phyloP scores from a whole-genome alignment of 345 rosid genomes.

The Populus alba region DNA sequence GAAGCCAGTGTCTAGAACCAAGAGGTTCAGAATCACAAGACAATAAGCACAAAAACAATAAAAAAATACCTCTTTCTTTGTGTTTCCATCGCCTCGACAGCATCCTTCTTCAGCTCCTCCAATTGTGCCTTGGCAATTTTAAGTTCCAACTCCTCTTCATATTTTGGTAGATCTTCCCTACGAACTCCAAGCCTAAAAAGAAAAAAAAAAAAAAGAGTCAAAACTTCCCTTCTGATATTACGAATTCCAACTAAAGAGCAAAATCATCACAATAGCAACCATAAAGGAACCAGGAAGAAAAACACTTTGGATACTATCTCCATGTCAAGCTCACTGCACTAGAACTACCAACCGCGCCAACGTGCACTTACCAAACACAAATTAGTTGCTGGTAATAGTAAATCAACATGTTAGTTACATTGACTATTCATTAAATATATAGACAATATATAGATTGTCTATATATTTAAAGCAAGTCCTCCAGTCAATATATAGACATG shows the following conservation, averaged over 20 bases:
- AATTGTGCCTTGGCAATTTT: slow-evolving; percentile 83
- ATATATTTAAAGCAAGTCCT: neutral
- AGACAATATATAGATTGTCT: no score
- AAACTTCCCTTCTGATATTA: neutral
- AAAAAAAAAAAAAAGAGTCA: neutral
- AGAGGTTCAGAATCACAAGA: neutral
- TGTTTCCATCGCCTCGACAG: slow-evolving; percentile 89
- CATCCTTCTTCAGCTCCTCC: slow-evolving; percentile 87
- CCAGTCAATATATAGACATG: neutral
- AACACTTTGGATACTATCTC: neutral
- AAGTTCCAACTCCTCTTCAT: slow-evolving; percentile 74
- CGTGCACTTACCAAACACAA: neutral
- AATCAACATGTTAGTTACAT: neutral
- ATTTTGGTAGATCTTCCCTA: slow-evolving; percentile 86
- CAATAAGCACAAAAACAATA: neutral
- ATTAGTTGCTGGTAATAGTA: neutral
- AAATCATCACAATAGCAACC: neutral
- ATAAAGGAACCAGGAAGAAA: neutral
- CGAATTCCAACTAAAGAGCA: neutral
- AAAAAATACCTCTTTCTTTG: slow-evolving; percentile 73
- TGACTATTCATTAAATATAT: neutral
- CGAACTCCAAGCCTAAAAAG: slow-evolving; percentile 71
- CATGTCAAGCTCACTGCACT: neutral
- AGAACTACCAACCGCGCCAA: neutral
- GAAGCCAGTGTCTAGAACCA: neutral